Evolutionary conservation across 768 basidiomycete species (phyloP).

Genomic region (Termitomyces heimii): DNA sequence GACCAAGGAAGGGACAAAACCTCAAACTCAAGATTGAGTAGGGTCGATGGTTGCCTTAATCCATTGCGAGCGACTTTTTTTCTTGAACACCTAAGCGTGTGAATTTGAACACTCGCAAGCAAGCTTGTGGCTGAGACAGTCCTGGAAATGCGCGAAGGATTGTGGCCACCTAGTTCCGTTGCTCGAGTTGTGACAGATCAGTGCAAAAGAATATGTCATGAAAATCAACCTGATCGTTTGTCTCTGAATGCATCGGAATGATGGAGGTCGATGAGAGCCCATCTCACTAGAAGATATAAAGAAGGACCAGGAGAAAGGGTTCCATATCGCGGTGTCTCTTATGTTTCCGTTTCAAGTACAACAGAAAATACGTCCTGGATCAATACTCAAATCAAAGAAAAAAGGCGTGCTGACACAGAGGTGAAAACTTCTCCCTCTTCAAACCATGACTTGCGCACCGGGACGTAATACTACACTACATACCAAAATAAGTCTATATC

Average conservation of each 20-base stretch:
- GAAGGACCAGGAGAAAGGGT: background rate
- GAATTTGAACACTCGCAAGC: background rate
- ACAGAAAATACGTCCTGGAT: background rate
- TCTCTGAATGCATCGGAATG: background rate
- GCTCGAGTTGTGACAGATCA: background rate
- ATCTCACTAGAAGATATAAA: background rate
- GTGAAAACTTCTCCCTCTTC: background rate
- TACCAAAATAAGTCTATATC: background rate
- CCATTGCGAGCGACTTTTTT: too few relatives aligned
- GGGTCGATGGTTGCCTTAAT: background rate
- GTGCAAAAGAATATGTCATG: background rate
- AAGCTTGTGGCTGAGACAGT: background rate
- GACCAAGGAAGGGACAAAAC: background rate
- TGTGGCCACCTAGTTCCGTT: background rate
- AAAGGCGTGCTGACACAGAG: background rate
- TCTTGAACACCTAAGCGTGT: too few relatives aligned
- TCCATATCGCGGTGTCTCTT: background rate
- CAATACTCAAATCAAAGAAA: background rate
- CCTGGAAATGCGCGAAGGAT: background rate
- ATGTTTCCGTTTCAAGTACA: background rate
- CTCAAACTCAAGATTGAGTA: background rate
- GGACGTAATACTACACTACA: background rate
- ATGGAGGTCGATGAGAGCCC: background rate
- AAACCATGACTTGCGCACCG: background rate
- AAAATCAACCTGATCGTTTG: background rate